phyloP scores from a whole-genome alignment of 306 rosid species.

The Cyamopsis tetragonoloba region DNA sequence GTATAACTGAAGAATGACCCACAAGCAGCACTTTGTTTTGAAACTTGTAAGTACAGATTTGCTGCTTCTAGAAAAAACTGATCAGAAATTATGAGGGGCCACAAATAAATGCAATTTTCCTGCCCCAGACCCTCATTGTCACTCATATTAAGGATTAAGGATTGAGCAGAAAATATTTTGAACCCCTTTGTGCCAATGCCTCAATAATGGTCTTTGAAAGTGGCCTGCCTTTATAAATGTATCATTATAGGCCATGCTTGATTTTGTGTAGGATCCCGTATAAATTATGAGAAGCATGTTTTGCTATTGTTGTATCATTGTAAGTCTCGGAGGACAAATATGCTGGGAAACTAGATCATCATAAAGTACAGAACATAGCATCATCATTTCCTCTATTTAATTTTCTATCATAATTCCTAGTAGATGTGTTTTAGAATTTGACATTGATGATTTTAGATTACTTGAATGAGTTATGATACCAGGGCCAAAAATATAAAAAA shows the following conservation, averaged over 20 bases:
- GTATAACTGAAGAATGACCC: slow-evolving; percentile 16
- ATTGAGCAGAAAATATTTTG: slow-evolving; percentile 21
- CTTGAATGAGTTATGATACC: slow-evolving; percentile 3
- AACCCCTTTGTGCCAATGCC: slow-evolving; percentile 10
- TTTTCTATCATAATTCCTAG: slow-evolving; percentile 17
- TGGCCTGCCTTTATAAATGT: slow-evolving; percentile 14
- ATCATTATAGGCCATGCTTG: slow-evolving; percentile 27
- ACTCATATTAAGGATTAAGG: neutral
- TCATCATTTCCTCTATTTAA: slow-evolving; percentile 2
- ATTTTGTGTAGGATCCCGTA: slow-evolving; percentile 29
- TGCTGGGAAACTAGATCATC: slow-evolving; percentile 22
- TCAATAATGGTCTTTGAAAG: slow-evolving; percentile 23
- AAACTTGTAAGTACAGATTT: slow-evolving; percentile 14
- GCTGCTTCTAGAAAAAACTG: slow-evolving; percentile 33
- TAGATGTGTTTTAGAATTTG: slow-evolving; percentile 10
- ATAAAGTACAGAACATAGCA: slow-evolving; percentile 26
- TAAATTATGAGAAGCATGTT: slow-evolving; percentile 34
- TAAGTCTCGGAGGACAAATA: slow-evolving; percentile 34
- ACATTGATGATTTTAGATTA: slow-evolving; percentile 10
- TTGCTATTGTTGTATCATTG: slow-evolving; percentile 28
- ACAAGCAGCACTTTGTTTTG: slow-evolving; percentile 31
- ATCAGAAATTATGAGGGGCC: slow-evolving; percentile 27
- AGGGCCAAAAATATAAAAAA: neutral
- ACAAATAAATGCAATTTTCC: slow-evolving; percentile 33
- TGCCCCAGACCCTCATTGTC: slow-evolving; percentile 30